Percentiles rank a stretch among this genome's conserved stretches.
Conservation (phyloP, 1,284 basidiomycete species). For the Trichosporon asahii region DNA sequence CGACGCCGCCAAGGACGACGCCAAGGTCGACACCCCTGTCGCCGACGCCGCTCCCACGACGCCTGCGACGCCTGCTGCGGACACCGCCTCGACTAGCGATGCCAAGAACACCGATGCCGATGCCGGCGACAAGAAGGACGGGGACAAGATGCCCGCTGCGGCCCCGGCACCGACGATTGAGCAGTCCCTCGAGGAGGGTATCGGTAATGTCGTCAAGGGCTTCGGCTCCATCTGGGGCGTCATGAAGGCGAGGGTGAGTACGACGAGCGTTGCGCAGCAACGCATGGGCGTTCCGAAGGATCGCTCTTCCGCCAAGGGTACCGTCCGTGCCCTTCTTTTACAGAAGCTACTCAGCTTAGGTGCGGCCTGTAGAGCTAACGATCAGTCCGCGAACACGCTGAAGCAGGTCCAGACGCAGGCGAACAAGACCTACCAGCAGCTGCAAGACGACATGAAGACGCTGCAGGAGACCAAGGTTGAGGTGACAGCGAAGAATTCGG, state of each 20-base stretch:
- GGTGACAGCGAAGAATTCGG: conserved; percentile 42
- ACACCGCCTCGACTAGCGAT: not conserved
- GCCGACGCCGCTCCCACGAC: not conserved
- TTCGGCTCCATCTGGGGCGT: conserved; percentile 79
- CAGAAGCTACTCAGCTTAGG: too few species aligned
- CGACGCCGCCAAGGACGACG: not conserved
- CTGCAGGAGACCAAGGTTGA: conserved; percentile 48
- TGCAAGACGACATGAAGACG: conserved; percentile 68
- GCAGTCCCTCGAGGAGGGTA: conserved; percentile 69
- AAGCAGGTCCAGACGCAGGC: conserved; percentile 73
- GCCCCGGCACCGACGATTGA: not conserved
- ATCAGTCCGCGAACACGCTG: conserved; percentile 71
- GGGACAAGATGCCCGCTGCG: conserved; percentile 27
- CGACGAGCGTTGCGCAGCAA: not conserved
- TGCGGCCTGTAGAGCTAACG: not conserved
- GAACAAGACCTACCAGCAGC: conserved; percentile 70
- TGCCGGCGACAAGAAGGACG: conserved; percentile 39
- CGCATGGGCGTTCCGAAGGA: not conserved
- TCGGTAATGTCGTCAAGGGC: conserved; percentile 76
- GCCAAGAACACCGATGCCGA: not conserved
- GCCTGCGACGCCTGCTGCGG: not conserved
- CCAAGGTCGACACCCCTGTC: not conserved
- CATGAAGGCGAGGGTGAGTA: conserved; percentile 73
- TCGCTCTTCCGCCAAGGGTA: too few species aligned
- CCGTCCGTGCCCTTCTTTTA: not conserved